Percentiles rank a stretch among this genome's conserved stretches.
Evolutionary conservation across 2,329 filamentous ascomycete genomes (phyloP).

Genomic region (Fusarium abutilonis): DNA sequence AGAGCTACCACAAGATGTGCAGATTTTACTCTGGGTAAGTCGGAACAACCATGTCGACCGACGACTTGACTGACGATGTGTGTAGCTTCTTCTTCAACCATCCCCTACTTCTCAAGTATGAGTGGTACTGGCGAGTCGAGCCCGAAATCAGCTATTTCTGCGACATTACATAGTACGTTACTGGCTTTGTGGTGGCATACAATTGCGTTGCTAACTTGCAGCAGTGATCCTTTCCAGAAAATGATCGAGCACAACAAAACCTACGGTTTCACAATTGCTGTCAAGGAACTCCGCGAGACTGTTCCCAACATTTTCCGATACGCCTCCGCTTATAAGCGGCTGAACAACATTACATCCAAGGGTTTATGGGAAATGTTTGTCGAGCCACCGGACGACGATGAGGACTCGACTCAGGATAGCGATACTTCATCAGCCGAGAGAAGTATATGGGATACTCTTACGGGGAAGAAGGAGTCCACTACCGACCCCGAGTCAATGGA

Average conservation of each 20-base stretch:
- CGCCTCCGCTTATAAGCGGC: slow-evolving; percentile 95
- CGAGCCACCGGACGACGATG: slow-evolving; percentile 74
- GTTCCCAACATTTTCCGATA: slow-evolving; percentile 99
- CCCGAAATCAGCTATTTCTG: slow-evolving; percentile 99
- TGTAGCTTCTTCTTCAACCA: slow-evolving; percentile 94
- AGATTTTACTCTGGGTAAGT: slow-evolving; percentile 96
- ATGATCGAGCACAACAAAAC: slow-evolving; percentile 97
- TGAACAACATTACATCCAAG: slow-evolving; percentile 88
- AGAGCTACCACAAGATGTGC: slow-evolving; percentile 99
- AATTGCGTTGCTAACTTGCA: slow-evolving; percentile 19
- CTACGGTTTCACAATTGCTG: slow-evolving; percentile 97
- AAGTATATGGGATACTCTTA: slow-evolving; percentile 79
- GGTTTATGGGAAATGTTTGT: slow-evolving; percentile 99
- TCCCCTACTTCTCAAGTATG: slow-evolving; percentile 91
- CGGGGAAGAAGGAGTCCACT: slow-evolving; percentile 74
- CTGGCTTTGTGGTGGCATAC: neutral
- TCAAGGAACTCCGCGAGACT: slow-evolving; percentile 97
- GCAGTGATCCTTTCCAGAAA: slow-evolving; percentile 89
- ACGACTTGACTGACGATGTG: slow-evolving; percentile 35
- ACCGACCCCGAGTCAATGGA: slow-evolving; percentile 96
- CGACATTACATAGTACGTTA: slow-evolving; percentile 90
- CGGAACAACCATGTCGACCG: neutral
- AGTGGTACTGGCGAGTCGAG: slow-evolving; percentile 99
- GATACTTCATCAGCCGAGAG: slow-evolving; percentile 80
- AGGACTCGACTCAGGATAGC: slow-evolving; percentile 69